Evolutionary conservation across 352 stramenopile species (phyloP), one percentile per base, ranked within the genome.

Genomic region (Phytophthora pinifolia): DNA sequence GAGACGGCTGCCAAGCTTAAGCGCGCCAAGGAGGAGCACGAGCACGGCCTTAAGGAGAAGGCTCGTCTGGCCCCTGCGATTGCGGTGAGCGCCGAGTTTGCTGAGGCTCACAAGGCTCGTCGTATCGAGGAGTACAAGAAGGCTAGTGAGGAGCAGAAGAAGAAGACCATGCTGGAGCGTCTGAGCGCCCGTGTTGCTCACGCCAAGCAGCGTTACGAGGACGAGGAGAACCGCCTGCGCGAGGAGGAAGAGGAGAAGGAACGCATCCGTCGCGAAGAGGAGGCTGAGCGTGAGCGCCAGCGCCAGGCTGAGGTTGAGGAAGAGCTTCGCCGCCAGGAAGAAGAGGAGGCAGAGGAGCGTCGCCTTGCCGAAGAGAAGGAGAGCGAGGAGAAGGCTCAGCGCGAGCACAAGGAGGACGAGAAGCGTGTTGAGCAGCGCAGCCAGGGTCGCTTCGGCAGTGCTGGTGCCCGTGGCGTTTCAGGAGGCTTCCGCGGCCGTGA

Each of bases 31-130:
- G 66, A 89, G 37, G 79, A 96, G 55, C 89, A 97, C 88, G 85
- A 94, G 47, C 73, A 82, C 22, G 86, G 93, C 46, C 73, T 97
- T 31, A 86, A 92, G 47, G 97, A 98, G 69, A 88, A 96, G 55
- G 51, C 57, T 31, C 79, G 97, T 29, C 69, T 88, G 2, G 64
- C 71, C 10, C 75, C 82, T 13, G 78, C 74, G 41, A 77, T 97
- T 15, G 82, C 87, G 48, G 72, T 91, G 9, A 89, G 82, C 41
- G 70, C 74, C 17, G 68, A 73, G 34, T 87, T 96, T 42, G 83
- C 96, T 47, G 69, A 95, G 50, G 75, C 75, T 14, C 74, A 96
- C 54, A 84, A 90, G 47, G 72, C 71, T 44, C 80, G 85, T 42
- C 67, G 83, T 17, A 89, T 84, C n/a, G 72, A 86, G 44, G 68